phyloP scores from a whole-genome alignment of 2,329 filamentous ascomycete genomes.

The Botryotinia narcissicola region DNA sequence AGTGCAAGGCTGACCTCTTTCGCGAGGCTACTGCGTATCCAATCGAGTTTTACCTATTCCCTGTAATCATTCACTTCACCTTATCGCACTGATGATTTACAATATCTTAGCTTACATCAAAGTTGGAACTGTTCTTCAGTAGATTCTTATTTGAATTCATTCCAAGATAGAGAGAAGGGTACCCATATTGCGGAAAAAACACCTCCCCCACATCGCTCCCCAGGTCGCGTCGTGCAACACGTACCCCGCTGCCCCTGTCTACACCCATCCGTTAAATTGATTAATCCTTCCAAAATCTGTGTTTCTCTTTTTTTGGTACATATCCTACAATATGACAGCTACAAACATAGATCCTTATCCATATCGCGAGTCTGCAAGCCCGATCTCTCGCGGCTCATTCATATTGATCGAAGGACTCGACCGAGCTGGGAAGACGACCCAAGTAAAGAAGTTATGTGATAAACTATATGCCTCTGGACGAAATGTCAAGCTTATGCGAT shows the following conservation, averaged over 20 bases:
- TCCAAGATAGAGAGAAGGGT: too few species aligned
- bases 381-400: constrained; percentile 52
- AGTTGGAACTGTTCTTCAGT: background rate
- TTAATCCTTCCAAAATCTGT: background rate
- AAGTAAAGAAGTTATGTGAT: constrained; percentile 58
- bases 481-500: constrained; percentile 58
- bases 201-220: constrained; percentile 3
- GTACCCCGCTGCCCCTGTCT: constrained; percentile 11
- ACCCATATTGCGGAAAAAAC: background rate
- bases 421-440: constrained; percentile 70
- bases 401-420: constrained; percentile 73
- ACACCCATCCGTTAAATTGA: background rate
- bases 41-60: background rate
- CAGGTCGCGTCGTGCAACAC: background rate
- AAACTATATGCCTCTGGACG: constrained; percentile 51
- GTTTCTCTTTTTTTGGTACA: background rate
- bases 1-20: constrained; percentile 5
- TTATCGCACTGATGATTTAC: background rate
- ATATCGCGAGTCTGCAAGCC: constrained; percentile 33
- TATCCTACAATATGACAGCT: constrained; percentile 23
- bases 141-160: background rate
- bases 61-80: background rate
- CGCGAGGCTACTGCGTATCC: background rate
- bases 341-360: constrained; percentile 23
- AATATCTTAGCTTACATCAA: background rate